A percentile compares a stretch with the other conserved stretches of the same genome.
Evolutionary conservation across 2,329 filamentous ascomycete species (phyloP).

Genomic region (Biscogniauxia mediterranea): DNA sequence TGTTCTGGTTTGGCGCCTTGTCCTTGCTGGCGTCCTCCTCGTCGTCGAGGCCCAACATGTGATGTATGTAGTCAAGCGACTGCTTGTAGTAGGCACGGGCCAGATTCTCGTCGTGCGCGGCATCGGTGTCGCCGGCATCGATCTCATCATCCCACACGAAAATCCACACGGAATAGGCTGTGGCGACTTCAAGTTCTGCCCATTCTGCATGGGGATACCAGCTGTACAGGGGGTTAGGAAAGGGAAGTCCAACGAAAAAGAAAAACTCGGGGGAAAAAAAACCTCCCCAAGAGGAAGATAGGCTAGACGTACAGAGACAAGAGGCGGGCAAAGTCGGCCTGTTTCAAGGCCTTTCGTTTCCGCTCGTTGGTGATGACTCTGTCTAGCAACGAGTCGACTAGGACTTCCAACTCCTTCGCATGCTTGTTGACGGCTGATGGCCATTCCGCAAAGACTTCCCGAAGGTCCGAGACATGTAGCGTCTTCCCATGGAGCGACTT

Average conservation of each 20-base stretch:
- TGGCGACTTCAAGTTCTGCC: slow-evolving; percentile 32
- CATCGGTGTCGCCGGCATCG: slow-evolving; percentile 33
- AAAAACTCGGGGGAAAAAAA: background rate
- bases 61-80: slow-evolving; percentile 30
- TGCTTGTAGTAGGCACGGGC: slow-evolving; percentile 30
- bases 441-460: slow-evolving; percentile 26
- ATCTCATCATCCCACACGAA: slow-evolving; percentile 37
- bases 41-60: slow-evolving; percentile 25
- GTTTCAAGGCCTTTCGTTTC: slow-evolving; percentile 33
- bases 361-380: slow-evolving; percentile 30
- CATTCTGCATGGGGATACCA: slow-evolving; percentile 35
- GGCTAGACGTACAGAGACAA: slow-evolving; percentile 27
- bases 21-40: slow-evolving; percentile 5
- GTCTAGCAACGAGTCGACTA: slow-evolving; percentile 23
- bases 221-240: slow-evolving; percentile 14
- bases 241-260: background rate
- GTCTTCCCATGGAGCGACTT: slow-evolving; percentile 22
- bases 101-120: slow-evolving; percentile 27
- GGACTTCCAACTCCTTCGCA: slow-evolving; percentile 17
- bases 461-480: slow-evolving; percentile 26
- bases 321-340: slow-evolving; percentile 33
- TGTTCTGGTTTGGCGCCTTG: slow-evolving; percentile 23
- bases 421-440: slow-evolving; percentile 25
- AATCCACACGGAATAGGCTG: slow-evolving; percentile 34
- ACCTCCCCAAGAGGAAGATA: background rate